A percentile compares a stretch with the other conserved stretches of the same genome.
Evolutionary conservation across 768 basidiomycete species (phyloP).

Genomic region (Kwoniella sp.): DNA sequence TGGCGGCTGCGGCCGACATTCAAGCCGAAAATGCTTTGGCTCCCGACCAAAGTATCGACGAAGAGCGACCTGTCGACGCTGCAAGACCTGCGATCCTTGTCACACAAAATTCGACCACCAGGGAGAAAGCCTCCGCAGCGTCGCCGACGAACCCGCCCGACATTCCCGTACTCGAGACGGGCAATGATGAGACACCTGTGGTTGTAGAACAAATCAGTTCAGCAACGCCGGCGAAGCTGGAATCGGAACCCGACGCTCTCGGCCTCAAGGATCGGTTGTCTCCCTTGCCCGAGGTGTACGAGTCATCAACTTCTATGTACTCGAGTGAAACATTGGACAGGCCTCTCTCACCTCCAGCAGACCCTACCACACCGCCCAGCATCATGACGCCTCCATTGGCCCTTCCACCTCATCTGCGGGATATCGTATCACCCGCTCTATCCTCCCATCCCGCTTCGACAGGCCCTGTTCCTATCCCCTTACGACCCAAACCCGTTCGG

Average conservation of each 20-base stretch:
- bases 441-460: conserved; percentile 3
- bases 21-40: not conserved
- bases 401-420: not conserved
- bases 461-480: conserved; percentile 8
- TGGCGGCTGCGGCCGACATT: not conserved
- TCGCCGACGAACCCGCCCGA: not conserved
- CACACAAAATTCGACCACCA: not conserved
- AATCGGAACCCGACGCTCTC: not conserved
- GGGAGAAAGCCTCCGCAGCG: not conserved
- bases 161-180: no score
- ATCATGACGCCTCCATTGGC: not conserved
- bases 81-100: not conserved
- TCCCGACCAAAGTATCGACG: not conserved
- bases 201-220: no score
- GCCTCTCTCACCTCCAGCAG: not conserved
- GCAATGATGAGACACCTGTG: not conserved
- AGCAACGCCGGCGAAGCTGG: no score
- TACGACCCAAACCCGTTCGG: conserved; percentile 9
- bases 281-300: not conserved
- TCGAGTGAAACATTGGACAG: not conserved
- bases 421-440: not conserved
- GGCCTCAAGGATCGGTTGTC: not conserved
- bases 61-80: not conserved
- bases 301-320: not conserved
- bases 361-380: not conserved